Evolutionary conservation across 2,329 filamentous ascomycete genomes (phyloP), one percentile per base, ranked within the genome.

Genomic region (Aspergillus felis): DNA sequence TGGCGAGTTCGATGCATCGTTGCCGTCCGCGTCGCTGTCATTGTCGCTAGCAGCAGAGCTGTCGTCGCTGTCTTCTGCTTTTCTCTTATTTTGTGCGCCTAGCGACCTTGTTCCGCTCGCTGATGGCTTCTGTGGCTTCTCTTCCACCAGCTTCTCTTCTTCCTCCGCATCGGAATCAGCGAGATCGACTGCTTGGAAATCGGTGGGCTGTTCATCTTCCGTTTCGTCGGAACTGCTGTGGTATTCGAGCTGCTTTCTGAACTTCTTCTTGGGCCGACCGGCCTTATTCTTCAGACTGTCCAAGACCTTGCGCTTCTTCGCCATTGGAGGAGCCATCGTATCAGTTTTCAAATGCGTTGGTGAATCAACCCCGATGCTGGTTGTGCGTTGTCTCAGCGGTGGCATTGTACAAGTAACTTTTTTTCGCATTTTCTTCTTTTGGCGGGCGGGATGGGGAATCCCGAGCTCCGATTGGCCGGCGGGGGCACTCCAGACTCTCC

Each of bases 191-290:
- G 80, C 77, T 64, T 78, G 68, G 68, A 84, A 83, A 59, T 79
- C 75, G 63, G 71, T 66, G 10, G 65, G 69, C 50, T 72, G 67
- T 25, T 74, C 73, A 38, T 79, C 78, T 51, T 78, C 75, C 56
- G 85, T 82, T 48, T 86, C 84, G 57, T 82, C 83, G 32, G 84
- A 87, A 69, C 76, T 74, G 73, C 83, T 87, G 80, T 87, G 82
- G 75, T 89, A 88, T 57, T 79, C 75, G 63, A 75, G 76, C 70
- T 88, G 85, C 71, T 85, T 86, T 72, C 84, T 85, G 70, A 85
- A 80, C 66, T 84, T 84, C 71, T 84, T 84, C 61, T 79, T 78
- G 32, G 80, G 78, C 49, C 76, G 71, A 27, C 79, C 77, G 51
- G 76, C 76, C 65, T 81, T 81, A 49, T 80, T 81, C 53, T 80